Evolutionary conservation across 208 protist genomes (phyloP), one percentile per base, ranked within the genome.

Genomic region (Vickermania ingenoplastis): DNA sequence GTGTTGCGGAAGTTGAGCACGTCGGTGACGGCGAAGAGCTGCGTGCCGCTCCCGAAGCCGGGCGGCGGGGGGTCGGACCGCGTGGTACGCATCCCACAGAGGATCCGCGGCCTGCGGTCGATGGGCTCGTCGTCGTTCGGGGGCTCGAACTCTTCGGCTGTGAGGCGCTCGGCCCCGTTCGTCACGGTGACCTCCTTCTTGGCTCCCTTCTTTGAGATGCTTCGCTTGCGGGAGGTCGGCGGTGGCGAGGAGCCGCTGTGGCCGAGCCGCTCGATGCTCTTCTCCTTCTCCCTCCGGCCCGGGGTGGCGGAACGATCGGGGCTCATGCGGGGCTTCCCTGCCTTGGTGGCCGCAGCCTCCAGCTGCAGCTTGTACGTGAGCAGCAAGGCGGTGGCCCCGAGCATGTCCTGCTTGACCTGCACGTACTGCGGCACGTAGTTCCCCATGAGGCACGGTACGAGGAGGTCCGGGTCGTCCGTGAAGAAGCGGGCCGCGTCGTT

Each of bases 391-490:
- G 70, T 74, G n/a, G 75, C 67, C 0, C 57, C 50, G 7, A 82
- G 71, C 21, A 63, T 53, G n/a, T 78, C 66, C 31, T 71, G 55
- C 7, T 57, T 58, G 17, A 65, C 48, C 27, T 69, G 59, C 26
- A 94, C 41, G 63, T 79, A 81, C 71, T 92, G 82, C 28, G 86
- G 83, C 24, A 93, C 63, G 82, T 81, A 96, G 59, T 83, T 81
- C 27, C 86, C 86, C 24, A 86, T 56, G 22, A 96, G 65, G 58
- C 58, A 75, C 24, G 74, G 57, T 4, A 96, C 51, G 21, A 89
- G 65, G 1, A 73, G 50, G 24, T 93, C 77, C 0, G 86, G 83
- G 11, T 81, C 69, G 3, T 58, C 72, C 22, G 80, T 71, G 21
- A 94, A 41, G 36, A 55, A 29, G 31, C 78, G 65, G 45, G 71